A percentile compares a stretch with the other conserved stretches of the same genome.
phyloP scores from a whole-genome alignment of 495 filamentous ascomycete species.

The Lepidopterella palustris region DNA sequence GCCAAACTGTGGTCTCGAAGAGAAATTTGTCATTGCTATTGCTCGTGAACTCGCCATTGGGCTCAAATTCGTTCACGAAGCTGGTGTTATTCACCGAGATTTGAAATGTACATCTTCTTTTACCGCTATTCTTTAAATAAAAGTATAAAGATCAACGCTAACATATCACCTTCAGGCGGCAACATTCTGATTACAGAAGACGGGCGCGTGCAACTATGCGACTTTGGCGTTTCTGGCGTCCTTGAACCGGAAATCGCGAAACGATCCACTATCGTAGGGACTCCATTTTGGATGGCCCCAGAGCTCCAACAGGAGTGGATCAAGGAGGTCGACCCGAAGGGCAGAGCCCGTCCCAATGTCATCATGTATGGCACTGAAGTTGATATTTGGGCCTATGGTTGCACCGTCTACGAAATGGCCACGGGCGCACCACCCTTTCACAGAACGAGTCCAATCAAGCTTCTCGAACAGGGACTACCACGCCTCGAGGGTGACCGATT shows the following conservation, averaged over 20 bases:
- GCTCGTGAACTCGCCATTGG: slow-evolving; percentile 80
- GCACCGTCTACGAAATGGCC: slow-evolving; percentile 85
- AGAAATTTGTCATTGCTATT: slow-evolving; percentile 86
- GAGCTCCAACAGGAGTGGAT: slow-evolving; percentile 44
- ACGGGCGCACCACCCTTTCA: slow-evolving; percentile 68
- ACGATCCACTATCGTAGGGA: slow-evolving; percentile 87
- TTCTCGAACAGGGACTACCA: slow-evolving; percentile 36
- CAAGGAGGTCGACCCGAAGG: slow-evolving; percentile 21
- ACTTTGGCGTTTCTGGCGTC: slow-evolving; percentile 90
- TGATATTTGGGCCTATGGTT: slow-evolving; percentile 94
- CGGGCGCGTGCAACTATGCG: slow-evolving; percentile 82
- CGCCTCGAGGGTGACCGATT: slow-evolving; percentile 72
- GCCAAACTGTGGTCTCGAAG: slow-evolving; percentile 51
- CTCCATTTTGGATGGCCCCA: slow-evolving; percentile 94
- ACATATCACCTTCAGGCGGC: slow-evolving; percentile 47
- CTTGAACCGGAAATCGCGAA: slow-evolving; percentile 80
- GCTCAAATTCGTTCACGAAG: slow-evolving; percentile 78
- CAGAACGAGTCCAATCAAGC: slow-evolving; percentile 27
- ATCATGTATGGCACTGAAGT: slow-evolving; percentile 61
- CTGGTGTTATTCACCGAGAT: slow-evolving; percentile 92
- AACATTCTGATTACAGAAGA: slow-evolving; percentile 88
- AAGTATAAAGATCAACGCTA: neutral
- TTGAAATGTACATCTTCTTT: slow-evolving; percentile 62
- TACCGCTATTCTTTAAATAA: neutral
- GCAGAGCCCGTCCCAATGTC: slow-evolving; percentile 17